A percentile compares a stretch with the other conserved stretches of the same genome.
Evolutionary conservation across 1,284 basidiomycete species (phyloP).

Genomic region (Rhodotorula sp.): DNA sequence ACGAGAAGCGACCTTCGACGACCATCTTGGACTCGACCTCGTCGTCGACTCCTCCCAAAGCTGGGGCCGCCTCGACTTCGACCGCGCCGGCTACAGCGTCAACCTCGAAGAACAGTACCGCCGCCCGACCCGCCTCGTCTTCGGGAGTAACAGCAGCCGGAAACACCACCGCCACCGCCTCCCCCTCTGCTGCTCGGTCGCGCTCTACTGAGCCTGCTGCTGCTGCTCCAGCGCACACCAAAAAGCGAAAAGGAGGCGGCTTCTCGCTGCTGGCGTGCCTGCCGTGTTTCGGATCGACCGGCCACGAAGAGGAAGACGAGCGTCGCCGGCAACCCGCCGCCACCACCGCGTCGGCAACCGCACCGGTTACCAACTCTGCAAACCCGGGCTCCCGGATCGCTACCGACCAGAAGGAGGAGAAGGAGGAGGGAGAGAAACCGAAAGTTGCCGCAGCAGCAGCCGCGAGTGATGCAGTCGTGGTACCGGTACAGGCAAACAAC

Average conservation of each 20-base stretch:
- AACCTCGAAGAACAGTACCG: not conserved
- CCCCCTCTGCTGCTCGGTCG: not conserved
- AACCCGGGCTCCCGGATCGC: conserved; percentile 1
- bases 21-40: not conserved
- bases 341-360: not conserved
- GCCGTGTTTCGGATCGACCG: conserved; percentile 25
- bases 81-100: not conserved
- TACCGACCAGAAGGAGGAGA: conserved; percentile 16
- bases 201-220: not conserved
- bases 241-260: conserved; percentile 27
- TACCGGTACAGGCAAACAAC: not conserved
- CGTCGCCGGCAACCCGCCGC: not conserved
- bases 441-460: not conserved
- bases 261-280: conserved; percentile 32
- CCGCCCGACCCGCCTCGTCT: too few relatives aligned
- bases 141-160: not conserved
- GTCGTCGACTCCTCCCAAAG: not conserved
- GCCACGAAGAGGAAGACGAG: conserved; percentile 16
- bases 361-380: not conserved
- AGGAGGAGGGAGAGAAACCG: not conserved
- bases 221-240: conserved; percentile 1
- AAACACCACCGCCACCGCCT: not conserved
- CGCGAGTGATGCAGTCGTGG: not conserved
- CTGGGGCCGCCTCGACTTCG: not conserved
- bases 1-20: not conserved